Base-by-base conservation (phyloP, 495 filamentous ascomycete genomes). In the Aspergillus egyptiacus region DNA sequence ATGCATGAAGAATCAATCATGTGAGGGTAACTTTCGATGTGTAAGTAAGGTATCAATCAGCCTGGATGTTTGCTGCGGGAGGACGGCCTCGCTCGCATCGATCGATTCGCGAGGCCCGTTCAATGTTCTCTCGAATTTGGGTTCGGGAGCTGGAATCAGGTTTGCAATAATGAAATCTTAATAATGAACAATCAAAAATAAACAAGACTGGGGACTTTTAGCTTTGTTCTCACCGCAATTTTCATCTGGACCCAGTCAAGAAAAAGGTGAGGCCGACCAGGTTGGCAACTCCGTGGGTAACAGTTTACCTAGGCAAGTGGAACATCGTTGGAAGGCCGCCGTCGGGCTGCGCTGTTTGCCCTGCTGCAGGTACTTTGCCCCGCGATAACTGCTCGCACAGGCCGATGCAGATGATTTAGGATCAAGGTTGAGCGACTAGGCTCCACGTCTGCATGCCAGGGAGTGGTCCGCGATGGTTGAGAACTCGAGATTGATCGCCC, bases 1-100 rank as follows among this genome's bases (percentile, higher is more conserved):
- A 34, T 58, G 67, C 67, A 70, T 70, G 67, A 65, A 70, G 65
- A 67, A 53, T 50, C 35, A 58, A 64, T 70, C 67, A 70, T 70
- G 67, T 70, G 67, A 60, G 57, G 44, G 47, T 48, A 35, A 23
- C 40, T 54, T 31, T n/a, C 35, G 36, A n/a, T n/a, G n/a, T n/a
- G n/a, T n/a, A n/a, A n/a, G n/a, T n/a, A n/a, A n/a, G n/a, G n/a
- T n/a, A n/a, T n/a, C n/a, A n/a, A 46, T 41, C 33, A 54, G 39
- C 30, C 33, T 25, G n/a, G 34, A 40, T 47, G 44, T 40, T 33
- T 53, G 50, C 49, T 52, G 49, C 36, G 34, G 37, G 47, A 40
- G 46, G n/a, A 25, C n/a, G n/a, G n/a, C n/a, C n/a, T n/a, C n/a
- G n/a, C 27, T 48, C 34, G 46, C 46, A 30, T 40, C 27, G 33